Conservation (phyloP, 257 asterid species). For the Eustoma russellianum region DNA sequence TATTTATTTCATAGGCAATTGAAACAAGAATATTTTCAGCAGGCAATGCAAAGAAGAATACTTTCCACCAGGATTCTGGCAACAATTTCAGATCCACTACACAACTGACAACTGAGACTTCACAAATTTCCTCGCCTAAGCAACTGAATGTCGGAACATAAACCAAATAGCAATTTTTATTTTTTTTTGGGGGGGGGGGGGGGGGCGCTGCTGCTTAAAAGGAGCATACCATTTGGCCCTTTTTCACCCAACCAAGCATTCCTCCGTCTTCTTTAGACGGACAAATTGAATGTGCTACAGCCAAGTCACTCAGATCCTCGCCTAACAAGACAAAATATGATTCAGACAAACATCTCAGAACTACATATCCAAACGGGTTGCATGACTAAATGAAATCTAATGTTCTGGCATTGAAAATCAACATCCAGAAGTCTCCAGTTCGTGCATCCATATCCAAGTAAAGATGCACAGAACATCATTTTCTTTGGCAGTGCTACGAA, state of each 20-base stretch:
- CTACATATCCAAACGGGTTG: not conserved
- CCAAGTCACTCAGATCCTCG: constrained; percentile 94
- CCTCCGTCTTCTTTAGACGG: constrained; percentile 98
- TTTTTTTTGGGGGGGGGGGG: too few relatives aligned
- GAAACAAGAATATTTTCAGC: too few relatives aligned
- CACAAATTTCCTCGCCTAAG: too few relatives aligned
- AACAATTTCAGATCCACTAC: too few relatives aligned
- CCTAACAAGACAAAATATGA: constrained; percentile 31
- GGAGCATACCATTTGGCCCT: constrained; percentile 89
- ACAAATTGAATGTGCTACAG: constrained; percentile 74
- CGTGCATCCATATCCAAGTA: not conserved
- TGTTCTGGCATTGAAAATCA: not conserved
- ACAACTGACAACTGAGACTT: too few relatives aligned
- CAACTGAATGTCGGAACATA: not conserved
- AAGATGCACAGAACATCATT: not conserved
- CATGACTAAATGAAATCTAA: too few relatives aligned
- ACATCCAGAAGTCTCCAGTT: not conserved
- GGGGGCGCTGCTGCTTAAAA: constrained; percentile 11
- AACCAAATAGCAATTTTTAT: constrained; percentile 2
- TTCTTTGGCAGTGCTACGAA: constrained; percentile 13
- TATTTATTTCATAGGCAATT: too few relatives aligned
- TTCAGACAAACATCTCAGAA: too few relatives aligned
- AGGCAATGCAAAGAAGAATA: too few relatives aligned
- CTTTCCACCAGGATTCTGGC: too few relatives aligned
- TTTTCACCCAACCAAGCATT: constrained; percentile 99